phyloP scores from a whole-genome alignment of 1,284 basidiomycete species.

The Apiotrichum siamense region DNA sequence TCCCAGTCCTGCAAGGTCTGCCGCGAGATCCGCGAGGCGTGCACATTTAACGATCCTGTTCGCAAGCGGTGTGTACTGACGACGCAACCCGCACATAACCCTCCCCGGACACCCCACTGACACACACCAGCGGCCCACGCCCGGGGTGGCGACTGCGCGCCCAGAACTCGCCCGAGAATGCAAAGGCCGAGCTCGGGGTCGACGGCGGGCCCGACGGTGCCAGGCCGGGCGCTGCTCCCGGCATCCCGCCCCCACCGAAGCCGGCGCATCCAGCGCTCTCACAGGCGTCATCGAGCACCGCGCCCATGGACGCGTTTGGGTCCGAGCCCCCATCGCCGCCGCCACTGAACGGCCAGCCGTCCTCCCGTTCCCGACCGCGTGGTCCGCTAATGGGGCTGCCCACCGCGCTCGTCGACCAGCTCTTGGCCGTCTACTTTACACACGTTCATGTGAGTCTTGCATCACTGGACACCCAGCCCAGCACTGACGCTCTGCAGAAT shows the following conservation, averaged over 20 bases:
- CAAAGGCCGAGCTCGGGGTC: background rate
- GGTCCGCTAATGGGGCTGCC: constrained; percentile 21
- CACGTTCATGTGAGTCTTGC: constrained; percentile 32
- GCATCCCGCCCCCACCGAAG: background rate
- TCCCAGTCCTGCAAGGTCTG: constrained; percentile 21
- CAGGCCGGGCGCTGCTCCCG: background rate
- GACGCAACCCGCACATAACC: too few relatives aligned
- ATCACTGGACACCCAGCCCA: background rate
- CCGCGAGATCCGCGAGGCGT: constrained; percentile 21
- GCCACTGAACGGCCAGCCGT: background rate
- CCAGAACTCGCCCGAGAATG: constrained; percentile 1
- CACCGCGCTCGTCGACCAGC: constrained; percentile 23
- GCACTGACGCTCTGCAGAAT: constrained; percentile 24
- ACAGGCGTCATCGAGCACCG: too few relatives aligned
- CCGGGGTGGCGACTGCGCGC: constrained; percentile 8
- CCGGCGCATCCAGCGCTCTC: too few relatives aligned
- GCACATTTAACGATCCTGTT: constrained; percentile 24
- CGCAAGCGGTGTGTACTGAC: constrained; percentile 24
- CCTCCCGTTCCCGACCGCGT: background rate
- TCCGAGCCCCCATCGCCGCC: background rate
- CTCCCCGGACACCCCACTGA: background rate
- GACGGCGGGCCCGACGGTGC: background rate
- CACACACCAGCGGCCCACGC: constrained; percentile 5
- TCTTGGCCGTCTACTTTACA: constrained; percentile 37
- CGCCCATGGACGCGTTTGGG: too few relatives aligned